Evolutionary conservation across 73 alveolate genomes (phyloP).

Genomic region (Paramecium pentaurelia): DNA sequence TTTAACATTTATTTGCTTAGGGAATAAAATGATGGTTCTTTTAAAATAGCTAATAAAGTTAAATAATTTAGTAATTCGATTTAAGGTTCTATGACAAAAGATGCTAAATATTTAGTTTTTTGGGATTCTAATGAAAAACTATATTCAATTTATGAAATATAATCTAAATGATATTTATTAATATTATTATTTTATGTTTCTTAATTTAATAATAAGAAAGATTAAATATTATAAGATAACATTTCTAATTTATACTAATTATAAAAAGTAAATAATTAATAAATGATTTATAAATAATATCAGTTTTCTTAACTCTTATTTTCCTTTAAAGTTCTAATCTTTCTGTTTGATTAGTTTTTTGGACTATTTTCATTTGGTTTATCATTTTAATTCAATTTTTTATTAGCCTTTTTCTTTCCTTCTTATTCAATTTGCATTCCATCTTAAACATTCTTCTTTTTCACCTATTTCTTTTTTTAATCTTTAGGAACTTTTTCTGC

Average conservation of each 20-base stretch:
- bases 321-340: background rate
- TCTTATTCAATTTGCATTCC: background rate
- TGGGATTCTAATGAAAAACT: background rate
- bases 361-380: background rate
- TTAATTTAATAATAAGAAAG: too few species aligned
- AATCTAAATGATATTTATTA: background rate
- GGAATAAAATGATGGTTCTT: background rate
- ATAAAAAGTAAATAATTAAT: background rate
- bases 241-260: too few species aligned
- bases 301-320: background rate
- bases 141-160: background rate
- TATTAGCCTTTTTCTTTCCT: background rate
- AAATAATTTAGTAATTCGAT: background rate
- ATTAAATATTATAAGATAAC: too few species aligned
- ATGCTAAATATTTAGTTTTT: background rate
- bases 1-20: background rate
- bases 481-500: constrained; percentile 12
- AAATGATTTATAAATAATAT: background rate
- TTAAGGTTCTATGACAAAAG: background rate
- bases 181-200: too few species aligned
- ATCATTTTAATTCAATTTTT: background rate
- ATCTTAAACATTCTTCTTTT: background rate
- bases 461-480: background rate
- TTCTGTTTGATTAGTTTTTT: background rate
- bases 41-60: background rate